Evolutionary conservation across 1,284 basidiomycete species (phyloP), one percentile per base, ranked within the genome.

Genomic region (Kalmanozyma brasiliensis): DNA sequence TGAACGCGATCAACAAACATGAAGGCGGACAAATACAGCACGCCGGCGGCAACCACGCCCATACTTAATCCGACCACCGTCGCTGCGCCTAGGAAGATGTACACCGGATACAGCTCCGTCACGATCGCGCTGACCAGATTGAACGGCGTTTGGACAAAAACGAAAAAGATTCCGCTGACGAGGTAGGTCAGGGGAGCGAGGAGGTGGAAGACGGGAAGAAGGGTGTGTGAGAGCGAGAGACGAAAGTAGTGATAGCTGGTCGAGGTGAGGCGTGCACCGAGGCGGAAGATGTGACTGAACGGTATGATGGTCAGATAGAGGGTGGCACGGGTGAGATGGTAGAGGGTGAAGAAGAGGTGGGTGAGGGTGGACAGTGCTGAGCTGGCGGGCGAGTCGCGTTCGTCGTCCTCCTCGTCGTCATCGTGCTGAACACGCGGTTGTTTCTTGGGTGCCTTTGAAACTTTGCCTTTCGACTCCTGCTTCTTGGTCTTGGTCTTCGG

Each of bases 1-100:
- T 26, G 33, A 0, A 55, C 32, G 0, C 60, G 46, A 49, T 73
- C 71, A 8, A 65, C 64, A 26, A 74, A 67, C 1, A 74, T 9
- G 20, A 71, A 66, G 0, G 61, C 52, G 9, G 38, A 51, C 13
- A 64, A 3, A 32, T 67, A 71, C 37, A 74, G 38, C 5, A 71
- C 41, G 0, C 19, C 57, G 0, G 67, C 58, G 0, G 71, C 52
- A 10, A 14, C 32, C 0, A 61, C 0, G 1, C 71, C 71, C 47
- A 74, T 64, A 8, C 20, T 13, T 14, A 64, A 11, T 0, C 71
- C 71, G 0, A 74, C 44, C 13, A 60, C 51, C 16, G 29, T 51
- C 0, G 71, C 71, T 5, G 60, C 64, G 1, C 71, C 71, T 0
- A 74, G 30, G 33, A 74, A 74, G 48, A 74, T 55, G 47, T 74